These are phyloP conservation scores for Claviceps paspali DNA, from an alignment of 2,329 filamentous ascomycete genomes.

Conservation along the genomic window DNA sequence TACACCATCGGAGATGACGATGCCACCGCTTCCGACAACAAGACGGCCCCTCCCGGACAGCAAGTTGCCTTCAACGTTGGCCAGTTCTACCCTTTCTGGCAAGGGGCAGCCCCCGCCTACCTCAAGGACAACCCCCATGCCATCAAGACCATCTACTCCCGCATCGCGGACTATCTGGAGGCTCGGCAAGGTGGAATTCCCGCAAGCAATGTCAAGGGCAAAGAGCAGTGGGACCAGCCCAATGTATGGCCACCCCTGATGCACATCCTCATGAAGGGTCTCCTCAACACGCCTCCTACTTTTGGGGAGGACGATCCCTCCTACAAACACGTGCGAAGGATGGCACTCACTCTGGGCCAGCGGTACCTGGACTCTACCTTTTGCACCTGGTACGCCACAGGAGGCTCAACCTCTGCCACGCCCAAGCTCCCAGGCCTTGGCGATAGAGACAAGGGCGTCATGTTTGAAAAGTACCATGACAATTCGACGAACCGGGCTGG, in stretches of 20 bases:
- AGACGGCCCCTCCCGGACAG: conserved; percentile 33
- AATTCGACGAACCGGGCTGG: conserved; percentile 45
- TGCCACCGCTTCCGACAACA: conserved; percentile 13
- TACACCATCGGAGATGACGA: conserved; percentile 36
- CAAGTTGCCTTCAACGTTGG: conserved; percentile 43
- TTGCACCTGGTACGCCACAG: conserved; percentile 55
- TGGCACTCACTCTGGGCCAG: conserved; percentile 45
- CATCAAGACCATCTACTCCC: conserved; percentile 36
- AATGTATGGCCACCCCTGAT: conserved; percentile 56
- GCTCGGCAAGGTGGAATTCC: conserved; percentile 40
- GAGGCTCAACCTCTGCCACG: conserved; percentile 39
- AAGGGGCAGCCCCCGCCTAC: conserved; percentile 41
- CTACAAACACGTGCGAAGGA: conserved; percentile 35
- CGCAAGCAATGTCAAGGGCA: conserved; percentile 44
- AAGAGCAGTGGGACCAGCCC: conserved; percentile 56
- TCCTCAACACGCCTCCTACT: conserved; percentile 43
- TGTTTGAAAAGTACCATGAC: conserved; percentile 57
- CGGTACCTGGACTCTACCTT: conserved; percentile 53
- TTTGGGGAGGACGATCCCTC: conserved; percentile 36
- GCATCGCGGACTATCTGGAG: conserved; percentile 37
- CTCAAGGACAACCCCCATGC: conserved; percentile 44
- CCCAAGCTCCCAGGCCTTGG: conserved; percentile 33
- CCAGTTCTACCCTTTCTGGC: conserved; percentile 57
- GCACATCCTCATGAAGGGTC: conserved; percentile 46
- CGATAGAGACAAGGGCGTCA: conserved; percentile 35